Evolutionary conservation across 2,329 filamentous ascomycete genomes (phyloP).

Genomic region (Fusarium irregulare): DNA sequence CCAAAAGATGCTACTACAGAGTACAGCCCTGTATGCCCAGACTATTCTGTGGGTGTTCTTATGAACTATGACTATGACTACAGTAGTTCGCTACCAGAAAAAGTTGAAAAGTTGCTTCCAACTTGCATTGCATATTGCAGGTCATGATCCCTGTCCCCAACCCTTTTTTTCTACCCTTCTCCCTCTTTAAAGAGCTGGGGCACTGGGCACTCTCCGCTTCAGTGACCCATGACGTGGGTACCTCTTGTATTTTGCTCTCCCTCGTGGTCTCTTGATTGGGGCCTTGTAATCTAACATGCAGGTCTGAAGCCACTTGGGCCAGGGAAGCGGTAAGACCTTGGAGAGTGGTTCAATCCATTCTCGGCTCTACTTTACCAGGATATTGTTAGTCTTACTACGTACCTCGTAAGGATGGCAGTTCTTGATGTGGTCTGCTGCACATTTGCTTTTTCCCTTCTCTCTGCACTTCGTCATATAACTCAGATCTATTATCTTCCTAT

Average conservation of each 20-base stretch:
- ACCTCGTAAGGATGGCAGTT: constrained; percentile 1
- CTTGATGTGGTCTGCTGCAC: constrained; percentile 22
- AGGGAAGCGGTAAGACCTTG: constrained; percentile 45
- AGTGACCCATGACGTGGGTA: constrained; percentile 44
- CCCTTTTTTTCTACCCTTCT: constrained; percentile 14
- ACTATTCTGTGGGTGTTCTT: neutral
- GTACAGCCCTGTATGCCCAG: constrained; percentile 8
- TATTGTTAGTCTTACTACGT: neutral
- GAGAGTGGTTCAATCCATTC: constrained; percentile 20
- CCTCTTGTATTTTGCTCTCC: constrained; percentile 23
- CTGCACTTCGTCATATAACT: constrained; percentile 28
- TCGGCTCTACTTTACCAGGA: constrained; percentile 26
- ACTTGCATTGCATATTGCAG: constrained; percentile 11
- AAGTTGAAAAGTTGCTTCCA: constrained; percentile 17
- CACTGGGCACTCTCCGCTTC: constrained; percentile 12
- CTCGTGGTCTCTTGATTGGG: constrained; percentile 40
- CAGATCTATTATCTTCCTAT: constrained; percentile 12
- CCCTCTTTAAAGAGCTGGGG: neutral
- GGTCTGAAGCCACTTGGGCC: constrained; percentile 40
- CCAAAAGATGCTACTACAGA: too few relatives aligned
- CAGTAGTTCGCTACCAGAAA: constrained; percentile 12
- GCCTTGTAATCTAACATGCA: constrained; percentile 40
- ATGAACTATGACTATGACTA: neutral
- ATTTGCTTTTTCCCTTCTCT: constrained; percentile 22
- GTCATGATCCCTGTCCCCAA: constrained; percentile 26